These are phyloP conservation scores for Dysphania ambrosioides DNA, from an alignment of 148 eudicot species.

Conservation along the genomic window DNA sequence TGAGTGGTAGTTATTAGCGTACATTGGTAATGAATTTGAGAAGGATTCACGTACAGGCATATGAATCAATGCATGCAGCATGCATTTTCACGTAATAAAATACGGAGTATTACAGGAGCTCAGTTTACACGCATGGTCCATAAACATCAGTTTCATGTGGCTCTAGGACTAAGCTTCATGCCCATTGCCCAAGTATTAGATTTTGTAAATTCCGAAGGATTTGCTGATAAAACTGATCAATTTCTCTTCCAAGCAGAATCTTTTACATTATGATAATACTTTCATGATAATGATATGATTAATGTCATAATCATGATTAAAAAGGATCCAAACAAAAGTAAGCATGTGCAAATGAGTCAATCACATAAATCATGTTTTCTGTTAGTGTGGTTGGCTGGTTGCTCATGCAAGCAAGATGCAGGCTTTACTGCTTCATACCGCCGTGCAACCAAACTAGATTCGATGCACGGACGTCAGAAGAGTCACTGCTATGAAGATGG, in stretches of 20 bases:
- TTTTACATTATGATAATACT: not conserved
- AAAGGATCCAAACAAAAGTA: not conserved
- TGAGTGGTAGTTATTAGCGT: not conserved
- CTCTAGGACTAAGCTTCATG: not conserved
- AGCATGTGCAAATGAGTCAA: constrained; percentile 10
- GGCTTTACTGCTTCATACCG: too few relatives aligned
- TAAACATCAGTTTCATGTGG: not conserved
- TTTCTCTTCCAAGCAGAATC: not conserved
- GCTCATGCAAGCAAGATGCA: too few relatives aligned
- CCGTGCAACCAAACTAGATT: not conserved
- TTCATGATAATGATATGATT: constrained; percentile 4
- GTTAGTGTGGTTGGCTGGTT: constrained; percentile 3
- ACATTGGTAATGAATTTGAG: too few relatives aligned
- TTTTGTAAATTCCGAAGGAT: not conserved
- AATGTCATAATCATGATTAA: constrained; percentile 25
- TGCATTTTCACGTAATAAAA: not conserved
- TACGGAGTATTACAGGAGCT: too few relatives aligned
- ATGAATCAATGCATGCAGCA: too few relatives aligned
- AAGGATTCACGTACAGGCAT: too few relatives aligned
- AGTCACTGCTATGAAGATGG: not conserved
- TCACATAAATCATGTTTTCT: not conserved
- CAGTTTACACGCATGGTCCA: constrained; percentile 4
- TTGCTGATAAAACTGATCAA: not conserved
- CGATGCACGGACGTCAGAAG: constrained; percentile 9
- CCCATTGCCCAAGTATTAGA: not conserved